Evolutionary conservation across 1,284 basidiomycete genomes (phyloP).

Genomic region (Papiliotrema fonsecae): DNA sequence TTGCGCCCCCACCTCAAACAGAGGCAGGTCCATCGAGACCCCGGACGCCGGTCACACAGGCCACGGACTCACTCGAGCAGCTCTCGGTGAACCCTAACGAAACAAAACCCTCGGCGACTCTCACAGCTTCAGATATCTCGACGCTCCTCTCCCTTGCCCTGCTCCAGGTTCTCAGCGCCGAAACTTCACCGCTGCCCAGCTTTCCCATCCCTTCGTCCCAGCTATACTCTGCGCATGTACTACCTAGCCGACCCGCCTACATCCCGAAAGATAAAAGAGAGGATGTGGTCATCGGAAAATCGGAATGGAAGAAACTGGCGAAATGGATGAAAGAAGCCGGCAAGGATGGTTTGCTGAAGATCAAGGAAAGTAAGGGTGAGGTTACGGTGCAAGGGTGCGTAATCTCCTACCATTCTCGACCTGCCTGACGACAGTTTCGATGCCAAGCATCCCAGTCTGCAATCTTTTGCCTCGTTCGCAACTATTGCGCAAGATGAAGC

Average conservation of each 20-base stretch:
- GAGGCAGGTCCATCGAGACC: slow-evolving; percentile 7
- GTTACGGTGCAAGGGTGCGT: slow-evolving; percentile 32
- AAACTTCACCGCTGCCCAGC: slow-evolving; percentile 50
- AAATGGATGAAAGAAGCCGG: slow-evolving; percentile 69
- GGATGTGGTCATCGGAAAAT: slow-evolving; percentile 46
- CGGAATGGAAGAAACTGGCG: slow-evolving; percentile 68
- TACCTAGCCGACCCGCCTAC: slow-evolving; percentile 67
- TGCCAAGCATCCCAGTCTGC: slow-evolving; percentile 57
- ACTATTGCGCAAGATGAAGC: slow-evolving; percentile 60
- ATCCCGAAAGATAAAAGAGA: slow-evolving; percentile 62
- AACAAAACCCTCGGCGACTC: slow-evolving; percentile 12
- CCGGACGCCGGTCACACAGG: not conserved
- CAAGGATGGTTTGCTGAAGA: slow-evolving; percentile 64
- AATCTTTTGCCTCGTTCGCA: slow-evolving; percentile 53
- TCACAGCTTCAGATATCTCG: slow-evolving; percentile 52
- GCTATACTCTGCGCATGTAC: slow-evolving; percentile 69
- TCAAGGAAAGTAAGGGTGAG: slow-evolving; percentile 66
- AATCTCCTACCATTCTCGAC: no score
- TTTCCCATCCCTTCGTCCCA: slow-evolving; percentile 72
- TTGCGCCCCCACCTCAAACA: slow-evolving; percentile 17
- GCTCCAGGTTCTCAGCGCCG: slow-evolving; percentile 56
- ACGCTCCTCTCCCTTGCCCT: slow-evolving; percentile 61
- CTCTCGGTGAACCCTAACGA: slow-evolving; percentile 55
- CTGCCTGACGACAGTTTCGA: slow-evolving; percentile 53
- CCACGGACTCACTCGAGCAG: not conserved